Conservation (phyloP, 768 basidiomycete genomes). For the Pholiota microspora region DNA sequence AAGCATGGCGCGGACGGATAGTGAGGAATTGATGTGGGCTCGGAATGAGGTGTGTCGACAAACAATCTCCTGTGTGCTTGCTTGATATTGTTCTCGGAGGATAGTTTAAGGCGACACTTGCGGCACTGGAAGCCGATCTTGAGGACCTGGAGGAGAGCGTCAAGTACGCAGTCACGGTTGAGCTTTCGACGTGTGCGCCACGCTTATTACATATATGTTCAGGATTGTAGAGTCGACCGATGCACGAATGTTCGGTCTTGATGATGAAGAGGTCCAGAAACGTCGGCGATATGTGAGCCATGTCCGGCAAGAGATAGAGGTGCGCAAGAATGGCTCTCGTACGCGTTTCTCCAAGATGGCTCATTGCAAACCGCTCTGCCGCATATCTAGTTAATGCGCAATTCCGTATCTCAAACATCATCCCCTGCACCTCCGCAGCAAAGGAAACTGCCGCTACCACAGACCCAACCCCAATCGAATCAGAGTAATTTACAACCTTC, state of each 20-base stretch:
- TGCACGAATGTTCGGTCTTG: slow-evolving; percentile 80
- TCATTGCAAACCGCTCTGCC: slow-evolving; percentile 24
- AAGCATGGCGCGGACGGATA: slow-evolving; percentile 69
- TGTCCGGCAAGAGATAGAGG: slow-evolving; percentile 77
- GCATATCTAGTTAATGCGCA: slow-evolving; percentile 74
- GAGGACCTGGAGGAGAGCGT: slow-evolving; percentile 96
- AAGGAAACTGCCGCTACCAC: slow-evolving; percentile 8
- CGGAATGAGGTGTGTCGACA: slow-evolving; percentile 69
- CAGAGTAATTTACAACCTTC: slow-evolving; percentile 2
- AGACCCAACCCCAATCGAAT: not conserved
- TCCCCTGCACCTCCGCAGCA: slow-evolving; percentile 19
- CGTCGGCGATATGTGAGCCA: slow-evolving; percentile 75
- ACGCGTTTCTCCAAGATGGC: not conserved
- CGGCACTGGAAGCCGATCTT: slow-evolving; percentile 79
- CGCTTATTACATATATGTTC: not conserved
- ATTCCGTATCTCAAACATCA: slow-evolving; percentile 41
- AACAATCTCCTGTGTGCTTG: not conserved
- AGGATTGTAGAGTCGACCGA: slow-evolving; percentile 89
- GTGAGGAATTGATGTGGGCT: slow-evolving; percentile 80
- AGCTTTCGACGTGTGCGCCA: not conserved
- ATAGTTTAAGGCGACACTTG: slow-evolving; percentile 76
- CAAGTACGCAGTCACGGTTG: slow-evolving; percentile 45
- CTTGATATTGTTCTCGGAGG: not conserved
- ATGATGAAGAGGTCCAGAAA: slow-evolving; percentile 70
- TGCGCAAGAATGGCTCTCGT: too few species aligned